Conservation (phyloP, 163 green algal genomes). For the Chlorella variabilis region DNA sequence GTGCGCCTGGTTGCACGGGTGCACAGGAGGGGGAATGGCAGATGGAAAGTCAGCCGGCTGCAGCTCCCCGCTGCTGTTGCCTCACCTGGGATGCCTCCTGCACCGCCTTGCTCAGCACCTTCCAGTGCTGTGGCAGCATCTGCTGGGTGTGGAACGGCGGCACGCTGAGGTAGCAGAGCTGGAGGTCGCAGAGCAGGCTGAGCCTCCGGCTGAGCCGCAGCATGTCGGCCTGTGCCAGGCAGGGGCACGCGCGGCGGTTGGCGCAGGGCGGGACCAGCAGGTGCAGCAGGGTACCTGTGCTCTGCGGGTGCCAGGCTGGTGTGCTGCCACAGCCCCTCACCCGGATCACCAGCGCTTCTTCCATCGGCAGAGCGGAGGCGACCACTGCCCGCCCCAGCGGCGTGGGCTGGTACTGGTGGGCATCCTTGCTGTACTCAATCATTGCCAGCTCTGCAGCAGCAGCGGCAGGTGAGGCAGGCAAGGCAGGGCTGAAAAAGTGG, state of each 20-base stretch:
- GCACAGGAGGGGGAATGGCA: too few relatives aligned
- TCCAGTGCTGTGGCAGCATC: not conserved
- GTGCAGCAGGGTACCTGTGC: too few relatives aligned
- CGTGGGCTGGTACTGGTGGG: not conserved
- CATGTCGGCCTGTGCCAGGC: slow-evolving; percentile 3
- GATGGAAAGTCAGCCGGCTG: too few relatives aligned
- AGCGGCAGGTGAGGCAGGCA: not conserved
- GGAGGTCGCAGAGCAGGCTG: not conserved
- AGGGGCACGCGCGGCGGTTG: not conserved
- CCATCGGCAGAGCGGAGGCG: not conserved
- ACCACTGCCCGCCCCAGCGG: not conserved
- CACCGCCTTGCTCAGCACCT: not conserved
- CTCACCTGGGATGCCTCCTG: not conserved
- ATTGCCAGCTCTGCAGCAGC: not conserved
- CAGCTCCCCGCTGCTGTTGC: too few relatives aligned
- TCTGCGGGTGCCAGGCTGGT: too few relatives aligned
- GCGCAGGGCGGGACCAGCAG: not conserved
- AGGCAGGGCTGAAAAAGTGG: not conserved
- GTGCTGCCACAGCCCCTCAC: not conserved
- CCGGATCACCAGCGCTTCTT: slow-evolving; percentile 1
- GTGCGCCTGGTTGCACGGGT: too few relatives aligned
- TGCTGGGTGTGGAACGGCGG: not conserved
- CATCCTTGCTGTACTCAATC: not conserved
- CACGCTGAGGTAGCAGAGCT: not conserved
- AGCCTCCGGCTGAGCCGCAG: not conserved